Evolutionary conservation across 2,329 filamentous ascomycete genomes (phyloP).

Genomic region (Aspergillus proliferans): DNA sequence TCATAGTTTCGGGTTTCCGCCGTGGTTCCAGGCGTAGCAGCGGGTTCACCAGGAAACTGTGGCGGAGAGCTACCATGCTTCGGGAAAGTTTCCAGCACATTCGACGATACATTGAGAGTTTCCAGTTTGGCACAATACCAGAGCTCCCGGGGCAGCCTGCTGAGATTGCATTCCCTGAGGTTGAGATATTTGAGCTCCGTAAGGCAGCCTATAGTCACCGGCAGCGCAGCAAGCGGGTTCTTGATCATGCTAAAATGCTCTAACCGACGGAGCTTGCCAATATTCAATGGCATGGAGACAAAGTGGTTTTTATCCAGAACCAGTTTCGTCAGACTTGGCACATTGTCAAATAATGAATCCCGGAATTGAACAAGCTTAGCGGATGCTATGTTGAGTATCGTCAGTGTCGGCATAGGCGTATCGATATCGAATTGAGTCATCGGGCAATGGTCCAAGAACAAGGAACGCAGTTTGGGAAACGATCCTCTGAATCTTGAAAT

Average conservation of each 20-base stretch:
- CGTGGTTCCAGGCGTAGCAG: conserved; percentile 40
- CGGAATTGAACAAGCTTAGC: conserved; percentile 83
- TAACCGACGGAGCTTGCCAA: conserved; percentile 73
- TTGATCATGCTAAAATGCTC: conserved; percentile 92
- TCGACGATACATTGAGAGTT: conserved; percentile 90
- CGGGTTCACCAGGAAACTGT: conserved; percentile 49
- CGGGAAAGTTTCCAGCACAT: conserved; percentile 83
- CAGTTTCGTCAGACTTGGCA: conserved; percentile 79
- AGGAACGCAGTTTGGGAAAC: conserved; percentile 75
- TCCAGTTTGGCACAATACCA: conserved; percentile 92
- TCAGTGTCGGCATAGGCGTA: conserved; percentile 70
- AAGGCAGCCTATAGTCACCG: conserved; percentile 80
- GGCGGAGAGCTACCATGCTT: conserved; percentile 67
- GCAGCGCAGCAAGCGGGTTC: conserved; percentile 78
- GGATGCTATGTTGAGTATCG: conserved; percentile 80
- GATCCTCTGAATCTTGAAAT: conserved; percentile 83
- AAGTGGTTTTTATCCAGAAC: conserved; percentile 95
- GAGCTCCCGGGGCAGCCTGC: conserved; percentile 81
- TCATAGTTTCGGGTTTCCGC: conserved; percentile 67
- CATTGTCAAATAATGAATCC: conserved; percentile 79
- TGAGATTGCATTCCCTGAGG: conserved; percentile 87
- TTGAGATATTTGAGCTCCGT: conserved; percentile 79
- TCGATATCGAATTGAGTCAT: conserved; percentile 87
- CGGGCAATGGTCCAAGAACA: conserved; percentile 91
- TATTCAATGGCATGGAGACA: conserved; percentile 76